Evolutionary conservation across 2,329 filamentous ascomycete genomes (phyloP).

Genomic region (Calonectria naviculata): DNA sequence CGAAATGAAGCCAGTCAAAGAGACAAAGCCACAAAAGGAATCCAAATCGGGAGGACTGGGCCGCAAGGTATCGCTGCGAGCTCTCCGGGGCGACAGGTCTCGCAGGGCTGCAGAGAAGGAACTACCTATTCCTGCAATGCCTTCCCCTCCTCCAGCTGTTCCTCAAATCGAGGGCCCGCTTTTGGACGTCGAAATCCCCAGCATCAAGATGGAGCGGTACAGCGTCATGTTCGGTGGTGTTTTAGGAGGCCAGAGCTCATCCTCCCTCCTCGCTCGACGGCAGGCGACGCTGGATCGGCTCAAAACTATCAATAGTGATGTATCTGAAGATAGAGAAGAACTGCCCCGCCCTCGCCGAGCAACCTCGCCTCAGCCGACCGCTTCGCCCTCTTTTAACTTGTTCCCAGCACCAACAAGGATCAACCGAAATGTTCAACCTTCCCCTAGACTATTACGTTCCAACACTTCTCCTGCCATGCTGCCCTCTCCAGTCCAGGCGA

Average conservation of each 20-base stretch:
- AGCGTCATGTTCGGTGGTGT: constrained; percentile 92
- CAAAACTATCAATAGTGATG: constrained; percentile 61
- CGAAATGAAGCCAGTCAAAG: constrained; percentile 9
- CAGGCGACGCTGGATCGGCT: constrained; percentile 70
- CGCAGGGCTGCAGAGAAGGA: constrained; percentile 32
- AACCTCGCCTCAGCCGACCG: constrained; percentile 59
- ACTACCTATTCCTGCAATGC: constrained; percentile 11
- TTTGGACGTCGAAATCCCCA: constrained; percentile 84
- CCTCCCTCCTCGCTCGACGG: constrained; percentile 62
- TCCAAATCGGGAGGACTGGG: constrained; percentile 36
- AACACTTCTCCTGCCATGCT: constrained; percentile 65
- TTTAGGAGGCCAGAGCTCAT: constrained; percentile 58
- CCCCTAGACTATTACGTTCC: constrained; percentile 58
- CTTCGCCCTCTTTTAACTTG: constrained; percentile 57
- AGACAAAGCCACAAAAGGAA: constrained; percentile 27
- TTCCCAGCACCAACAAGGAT: constrained; percentile 50
- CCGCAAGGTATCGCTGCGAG: constrained; percentile 40
- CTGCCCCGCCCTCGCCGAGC: constrained; percentile 52
- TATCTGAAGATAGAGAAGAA: constrained; percentile 48
- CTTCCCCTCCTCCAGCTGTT: constrained; percentile 27
- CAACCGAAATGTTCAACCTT: constrained; percentile 44
- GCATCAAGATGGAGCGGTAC: constrained; percentile 85
- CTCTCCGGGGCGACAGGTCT: constrained; percentile 35
- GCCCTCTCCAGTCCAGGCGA: constrained; percentile 53
- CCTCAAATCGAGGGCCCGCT: constrained; percentile 47